phyloP scores from a whole-genome alignment of 192 early-diverging fungal genomes.

The Podila epigama region DNA sequence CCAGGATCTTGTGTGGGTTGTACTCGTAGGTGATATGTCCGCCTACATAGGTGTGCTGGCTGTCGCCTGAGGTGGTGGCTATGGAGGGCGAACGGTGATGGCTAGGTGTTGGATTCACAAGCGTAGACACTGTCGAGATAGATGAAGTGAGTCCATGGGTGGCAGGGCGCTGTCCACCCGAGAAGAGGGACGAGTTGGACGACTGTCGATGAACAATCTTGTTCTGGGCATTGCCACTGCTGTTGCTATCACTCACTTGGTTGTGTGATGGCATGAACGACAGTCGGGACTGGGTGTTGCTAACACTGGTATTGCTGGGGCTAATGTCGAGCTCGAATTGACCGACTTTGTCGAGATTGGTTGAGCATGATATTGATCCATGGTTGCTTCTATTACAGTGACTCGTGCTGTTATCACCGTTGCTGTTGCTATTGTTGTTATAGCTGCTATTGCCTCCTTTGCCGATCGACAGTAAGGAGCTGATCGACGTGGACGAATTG shows the following conservation, averaged over 20 bases:
- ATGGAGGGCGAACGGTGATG: background rate
- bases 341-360: too few relatives aligned
- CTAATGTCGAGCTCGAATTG: too few relatives aligned
- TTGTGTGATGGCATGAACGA: background rate
- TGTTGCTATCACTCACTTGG: background rate
- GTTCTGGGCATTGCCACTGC: background rate
- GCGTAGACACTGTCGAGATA: background rate
- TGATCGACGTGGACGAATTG: constrained; percentile 39
- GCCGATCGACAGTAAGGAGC: constrained; percentile 25
- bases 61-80: background rate
- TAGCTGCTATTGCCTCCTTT: too few relatives aligned
- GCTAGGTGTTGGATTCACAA: background rate
- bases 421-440: too few relatives aligned
- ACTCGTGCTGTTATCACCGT: too few relatives aligned
- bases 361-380: too few relatives aligned
- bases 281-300: constrained; percentile 26
- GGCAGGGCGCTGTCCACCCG: background rate
- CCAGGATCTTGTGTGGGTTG: constrained; percentile 37
- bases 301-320: constrained; percentile 29
- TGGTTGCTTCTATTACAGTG: too few relatives aligned
- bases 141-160: background rate
- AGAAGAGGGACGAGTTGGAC: constrained; percentile 21
- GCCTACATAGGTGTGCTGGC: background rate
- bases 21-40: constrained; percentile 13
- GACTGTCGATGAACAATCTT: constrained; percentile 2